These are phyloP conservation scores for Pseudofabraea citricarpa DNA, from an alignment of 2,329 filamentous ascomycete genomes.

Conservation along the genomic window DNA sequence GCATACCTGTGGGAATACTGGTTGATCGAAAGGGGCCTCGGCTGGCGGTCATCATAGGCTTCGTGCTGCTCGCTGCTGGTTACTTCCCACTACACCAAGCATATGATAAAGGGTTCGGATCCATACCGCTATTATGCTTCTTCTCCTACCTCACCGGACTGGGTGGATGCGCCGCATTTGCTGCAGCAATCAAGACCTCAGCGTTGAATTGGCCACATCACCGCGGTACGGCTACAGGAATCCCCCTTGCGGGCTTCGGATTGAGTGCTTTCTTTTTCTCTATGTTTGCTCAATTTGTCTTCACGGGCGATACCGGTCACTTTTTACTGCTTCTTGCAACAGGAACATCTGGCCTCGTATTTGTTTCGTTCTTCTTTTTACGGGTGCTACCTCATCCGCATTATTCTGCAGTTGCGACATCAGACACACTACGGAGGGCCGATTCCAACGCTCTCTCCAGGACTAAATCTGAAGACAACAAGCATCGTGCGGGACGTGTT, in stretches of 20 bases:
- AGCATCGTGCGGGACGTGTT: constrained; percentile 30
- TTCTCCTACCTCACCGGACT: constrained; percentile 83
- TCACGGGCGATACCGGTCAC: constrained; percentile 76
- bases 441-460: constrained; percentile 33
- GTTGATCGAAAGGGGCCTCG: constrained; percentile 80
- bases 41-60: constrained; percentile 71
- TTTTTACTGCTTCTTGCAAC: constrained; percentile 77
- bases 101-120: constrained; percentile 62
- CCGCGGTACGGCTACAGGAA: constrained; percentile 88
- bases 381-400: constrained; percentile 59
- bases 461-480: constrained; percentile 41
- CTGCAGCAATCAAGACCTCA: constrained; percentile 77
- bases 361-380: constrained; percentile 80
- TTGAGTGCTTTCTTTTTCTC: constrained; percentile 97
- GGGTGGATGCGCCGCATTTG: constrained; percentile 88
- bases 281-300: constrained; percentile 67
- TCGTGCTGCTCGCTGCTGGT: constrained; percentile 66
- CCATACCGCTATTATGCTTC: constrained; percentile 64
- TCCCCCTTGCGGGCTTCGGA: constrained; percentile 88
- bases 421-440: constrained; percentile 23
- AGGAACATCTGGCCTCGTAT: constrained; percentile 72
- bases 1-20: constrained; percentile 83
- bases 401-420: constrained; percentile 37
- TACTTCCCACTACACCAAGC: constrained; percentile 84
- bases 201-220: constrained; percentile 90